Percentiles rank a stretch among this genome's conserved stretches.
Evolutionary conservation across 768 basidiomycete genomes (phyloP).

Genomic region (Collybia sp.): DNA sequence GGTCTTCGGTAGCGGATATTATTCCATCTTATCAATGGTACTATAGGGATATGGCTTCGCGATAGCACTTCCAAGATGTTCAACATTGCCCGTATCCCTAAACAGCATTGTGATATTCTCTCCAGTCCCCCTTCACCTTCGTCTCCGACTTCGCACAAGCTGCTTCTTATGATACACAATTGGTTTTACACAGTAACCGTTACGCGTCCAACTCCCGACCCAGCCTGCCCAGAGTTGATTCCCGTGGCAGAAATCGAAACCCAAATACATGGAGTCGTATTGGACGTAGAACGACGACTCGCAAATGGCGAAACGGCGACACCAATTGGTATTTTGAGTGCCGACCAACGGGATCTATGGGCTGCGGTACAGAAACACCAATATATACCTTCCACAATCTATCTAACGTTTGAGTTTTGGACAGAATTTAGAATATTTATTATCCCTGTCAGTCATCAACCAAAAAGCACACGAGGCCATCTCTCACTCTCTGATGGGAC

Average conservation of each 20-base stretch:
- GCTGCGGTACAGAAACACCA: conserved; percentile 47
- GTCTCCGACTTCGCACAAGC: conserved; percentile 46
- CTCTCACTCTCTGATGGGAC: conserved; percentile 68
- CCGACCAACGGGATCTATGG: conserved; percentile 83
- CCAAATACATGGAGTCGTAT: conserved; percentile 37
- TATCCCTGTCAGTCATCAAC: conserved; percentile 66
- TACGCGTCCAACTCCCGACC: conserved; percentile 26
- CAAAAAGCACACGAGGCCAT: conserved; percentile 54
- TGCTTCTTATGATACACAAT: conserved; percentile 70
- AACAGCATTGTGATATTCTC: conserved; percentile 57
- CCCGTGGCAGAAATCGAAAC: conserved; percentile 35
- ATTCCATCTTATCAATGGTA: neutral
- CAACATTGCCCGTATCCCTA: conserved; percentile 75
- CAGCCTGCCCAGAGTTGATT: conserved; percentile 21
- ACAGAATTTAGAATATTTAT: conserved; percentile 70
- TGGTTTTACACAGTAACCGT: conserved; percentile 79
- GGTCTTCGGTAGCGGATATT: neutral
- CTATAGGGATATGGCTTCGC: conserved; percentile 59
- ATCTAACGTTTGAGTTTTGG: neutral
- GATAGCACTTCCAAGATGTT: conserved; percentile 59
- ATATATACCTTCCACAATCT: too few species aligned
- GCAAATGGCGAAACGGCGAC: conserved; percentile 50
- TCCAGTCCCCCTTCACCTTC: conserved; percentile 40
- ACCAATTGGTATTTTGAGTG: conserved; percentile 67
- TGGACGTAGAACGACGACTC: conserved; percentile 54